phyloP scores from a whole-genome alignment of 2,329 filamentous ascomycete species.

The Helotiales sp. region DNA sequence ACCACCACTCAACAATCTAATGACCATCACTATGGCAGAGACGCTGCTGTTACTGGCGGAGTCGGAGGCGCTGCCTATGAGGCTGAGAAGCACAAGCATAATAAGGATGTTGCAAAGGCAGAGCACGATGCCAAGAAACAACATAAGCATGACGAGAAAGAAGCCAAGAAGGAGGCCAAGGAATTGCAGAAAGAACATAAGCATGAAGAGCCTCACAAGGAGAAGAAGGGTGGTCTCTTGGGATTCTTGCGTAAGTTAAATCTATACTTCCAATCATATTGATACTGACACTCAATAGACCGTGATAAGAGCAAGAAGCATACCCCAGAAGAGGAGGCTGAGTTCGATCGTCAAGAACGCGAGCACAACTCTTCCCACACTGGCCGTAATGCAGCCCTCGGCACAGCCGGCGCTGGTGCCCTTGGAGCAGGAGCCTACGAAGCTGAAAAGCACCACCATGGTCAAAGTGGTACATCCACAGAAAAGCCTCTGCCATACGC shows the following conservation, averaged over 20 bases:
- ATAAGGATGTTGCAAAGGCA: slow-evolving; percentile 17
- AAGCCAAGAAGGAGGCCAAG: slow-evolving; percentile 13
- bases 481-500: slow-evolving; percentile 17
- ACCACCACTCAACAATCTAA: slow-evolving; percentile 33
- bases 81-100: slow-evolving; percentile 19
- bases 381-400: slow-evolving; percentile 24
- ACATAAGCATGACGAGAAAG: slow-evolving; percentile 14
- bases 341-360: slow-evolving; percentile 28
- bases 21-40: slow-evolving; percentile 20
- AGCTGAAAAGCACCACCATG: slow-evolving; percentile 20
- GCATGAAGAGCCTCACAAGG: slow-evolving; percentile 12
- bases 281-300: slow-evolving; percentile 20
- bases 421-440: slow-evolving; percentile 17
- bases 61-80: slow-evolving; percentile 20
- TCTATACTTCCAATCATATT: background rate
- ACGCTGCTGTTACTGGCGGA: slow-evolving; percentile 18
- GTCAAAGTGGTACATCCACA: slow-evolving; percentile 4
- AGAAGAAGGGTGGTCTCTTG: slow-evolving; percentile 23
- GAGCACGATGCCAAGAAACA: slow-evolving; percentile 21
- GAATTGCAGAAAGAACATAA: slow-evolving; percentile 15
- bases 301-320: slow-evolving; percentile 32
- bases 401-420: slow-evolving; percentile 18
- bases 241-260: slow-evolving; percentile 28
- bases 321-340: slow-evolving; percentile 27
- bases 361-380: slow-evolving; percentile 25